Evolutionary conservation across 2,329 filamentous ascomycete genomes (phyloP), one percentile per base, ranked within the genome.

Genomic region (Blastomyces emzantsi): DNA sequence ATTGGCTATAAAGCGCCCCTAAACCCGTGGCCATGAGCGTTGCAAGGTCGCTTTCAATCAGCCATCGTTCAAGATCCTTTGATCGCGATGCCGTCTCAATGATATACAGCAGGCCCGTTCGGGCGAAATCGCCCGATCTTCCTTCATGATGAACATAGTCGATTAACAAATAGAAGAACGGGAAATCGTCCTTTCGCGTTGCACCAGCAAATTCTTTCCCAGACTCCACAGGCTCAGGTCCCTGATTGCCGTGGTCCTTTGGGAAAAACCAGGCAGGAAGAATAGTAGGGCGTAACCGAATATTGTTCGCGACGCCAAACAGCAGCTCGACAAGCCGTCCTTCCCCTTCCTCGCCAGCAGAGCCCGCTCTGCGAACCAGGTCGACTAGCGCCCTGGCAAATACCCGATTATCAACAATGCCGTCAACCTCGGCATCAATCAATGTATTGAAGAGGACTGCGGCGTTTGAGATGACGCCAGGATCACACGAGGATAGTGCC

Each of bases 121-220:
- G 83, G 2, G 94, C 93, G 80, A 99, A 99, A 75, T 99, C 94
- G 15, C 94, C 94, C 22, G 95, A 89, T 63, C 93, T 88, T 52
- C 94, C 94, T 73, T 97, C 93, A 68, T 96, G 89, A 72, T 99
- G 93, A 62, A 99, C 95, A 73, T 96, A 96, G 73, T 99, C 92
- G 73, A 99, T 90, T 68, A 99, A 81, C 51, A 97, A 84, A 73
- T 97, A 97, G 77, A 97, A 97, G 1, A 99, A 78, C 0, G 94
- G 94, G 68, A 99, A 99, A 72, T 97, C 93, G 68, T 92, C 90
- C 74, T 92, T 89, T 72, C 95, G 89, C 6, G 90, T 94, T 60
- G 88, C 85, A 2, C 92, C 92, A 0, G 90, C 89, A 73, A 96
- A 96, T 67, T 85, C 86, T 66, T 84, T 82, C 62, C 82, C 80